Evolutionary conservation across 371 early-diverging fungal species (phyloP).

Genomic region (Vittaforma corneae): DNA sequence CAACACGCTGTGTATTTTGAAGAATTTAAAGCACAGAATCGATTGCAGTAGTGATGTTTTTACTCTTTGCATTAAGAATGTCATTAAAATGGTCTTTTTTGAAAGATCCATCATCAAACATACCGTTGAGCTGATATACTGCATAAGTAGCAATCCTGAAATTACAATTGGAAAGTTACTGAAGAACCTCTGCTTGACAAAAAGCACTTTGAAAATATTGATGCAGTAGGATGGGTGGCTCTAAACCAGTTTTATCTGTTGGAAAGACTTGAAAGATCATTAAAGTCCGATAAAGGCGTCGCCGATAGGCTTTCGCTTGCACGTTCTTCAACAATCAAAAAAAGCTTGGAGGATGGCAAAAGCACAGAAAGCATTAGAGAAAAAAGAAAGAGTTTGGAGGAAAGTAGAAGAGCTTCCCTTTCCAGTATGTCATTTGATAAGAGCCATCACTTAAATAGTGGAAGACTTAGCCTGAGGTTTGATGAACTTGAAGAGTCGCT

Average conservation of each 20-base stretch:
- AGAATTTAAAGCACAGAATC: neutral
- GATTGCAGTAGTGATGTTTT: constrained; percentile 13
- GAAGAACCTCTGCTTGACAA: constrained; percentile 5
- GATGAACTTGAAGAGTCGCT: constrained; percentile 6
- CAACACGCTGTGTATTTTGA: constrained; percentile 17
- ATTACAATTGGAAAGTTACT: constrained; percentile 16
- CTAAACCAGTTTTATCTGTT: constrained; percentile 43
- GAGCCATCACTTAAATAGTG: too few relatives aligned
- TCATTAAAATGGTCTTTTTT: constrained; percentile 44
- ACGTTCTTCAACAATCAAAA: neutral
- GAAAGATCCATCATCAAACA: constrained; percentile 23
- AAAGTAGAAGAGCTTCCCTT: constrained; percentile 38
- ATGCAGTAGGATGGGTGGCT: constrained; percentile 52
- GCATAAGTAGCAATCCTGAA: constrained; percentile 31
- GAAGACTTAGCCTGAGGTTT: constrained; percentile 15
- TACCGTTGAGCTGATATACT: constrained; percentile 37
- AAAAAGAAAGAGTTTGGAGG: constrained; percentile 53
- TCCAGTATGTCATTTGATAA: constrained; percentile 26
- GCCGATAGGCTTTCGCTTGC: neutral
- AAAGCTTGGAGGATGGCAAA: constrained; percentile 24
- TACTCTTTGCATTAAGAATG: constrained; percentile 20
- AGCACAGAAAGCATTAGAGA: constrained; percentile 42
- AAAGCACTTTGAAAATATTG: constrained; percentile 38
- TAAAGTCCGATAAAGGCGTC: constrained; percentile 15
- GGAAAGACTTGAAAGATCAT: constrained; percentile 48